phyloP scores from a whole-genome alignment of 2,329 filamentous ascomycete genomes.

The Akanthomyces lecanii region DNA sequence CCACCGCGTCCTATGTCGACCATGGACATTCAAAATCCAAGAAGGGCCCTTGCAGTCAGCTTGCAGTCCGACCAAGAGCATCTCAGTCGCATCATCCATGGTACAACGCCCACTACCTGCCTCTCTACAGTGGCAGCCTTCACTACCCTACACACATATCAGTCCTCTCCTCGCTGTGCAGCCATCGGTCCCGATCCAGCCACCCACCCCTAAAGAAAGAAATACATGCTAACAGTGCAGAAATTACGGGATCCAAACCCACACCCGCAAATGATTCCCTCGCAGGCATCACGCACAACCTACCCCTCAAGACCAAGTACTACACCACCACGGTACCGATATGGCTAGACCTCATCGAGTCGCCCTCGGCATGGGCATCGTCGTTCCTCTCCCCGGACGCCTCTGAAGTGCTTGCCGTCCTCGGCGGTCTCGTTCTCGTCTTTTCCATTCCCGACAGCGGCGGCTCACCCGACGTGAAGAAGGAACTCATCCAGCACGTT shows the following conservation, averaged over 20 bases:
- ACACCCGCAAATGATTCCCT: slow-evolving; percentile 39
- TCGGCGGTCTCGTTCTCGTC: slow-evolving; percentile 54
- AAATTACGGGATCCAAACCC: slow-evolving; percentile 48
- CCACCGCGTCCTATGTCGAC: neutral
- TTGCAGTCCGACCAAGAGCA: slow-evolving; percentile 42
- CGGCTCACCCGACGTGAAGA: slow-evolving; percentile 21
- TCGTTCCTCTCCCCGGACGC: slow-evolving; percentile 60
- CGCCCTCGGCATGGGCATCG: slow-evolving; percentile 49
- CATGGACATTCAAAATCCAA: slow-evolving; percentile 44
- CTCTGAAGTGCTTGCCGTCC: slow-evolving; percentile 54
- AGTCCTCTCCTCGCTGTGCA: neutral
- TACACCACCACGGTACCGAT: slow-evolving; percentile 58
- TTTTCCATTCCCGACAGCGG: slow-evolving; percentile 28
- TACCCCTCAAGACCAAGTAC: slow-evolving; percentile 55
- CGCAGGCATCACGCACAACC: slow-evolving; percentile 56
- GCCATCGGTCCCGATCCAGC: neutral
- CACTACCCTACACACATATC: neutral
- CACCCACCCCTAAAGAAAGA: neutral
- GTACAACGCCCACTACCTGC: slow-evolving; percentile 30
- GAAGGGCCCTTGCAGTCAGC: slow-evolving; percentile 56
- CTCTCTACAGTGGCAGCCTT: neutral
- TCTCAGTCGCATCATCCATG: slow-evolving; percentile 49
- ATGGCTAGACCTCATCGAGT: slow-evolving; percentile 61
- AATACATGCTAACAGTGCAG: slow-evolving; percentile 29
- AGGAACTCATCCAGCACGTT: slow-evolving; percentile 47